Evolutionary conservation across 2,329 filamentous ascomycete species (phyloP), one percentile per base, ranked within the genome.

Genomic region (Ophiosphaerella narmari): DNA sequence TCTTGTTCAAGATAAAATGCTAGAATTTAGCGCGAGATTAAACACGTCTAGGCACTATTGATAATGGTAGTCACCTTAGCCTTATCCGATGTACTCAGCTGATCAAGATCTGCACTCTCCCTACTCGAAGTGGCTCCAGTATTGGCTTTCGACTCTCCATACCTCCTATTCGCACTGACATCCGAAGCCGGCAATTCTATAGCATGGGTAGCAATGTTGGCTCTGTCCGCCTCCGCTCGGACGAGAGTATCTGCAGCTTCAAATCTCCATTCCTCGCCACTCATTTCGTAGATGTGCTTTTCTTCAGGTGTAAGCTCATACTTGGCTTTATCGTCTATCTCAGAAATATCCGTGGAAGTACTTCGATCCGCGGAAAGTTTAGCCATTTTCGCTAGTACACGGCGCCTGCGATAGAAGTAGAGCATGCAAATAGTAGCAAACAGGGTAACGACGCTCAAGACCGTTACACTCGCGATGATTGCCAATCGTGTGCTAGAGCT

Each of bases 161-260:
- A 48, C 40, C 43, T 60, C 2, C 49, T 45, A 12, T 50, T 13
- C 11, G 46, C 31, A 7, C 36, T 31, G 16, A 55, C 46, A 23
- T 55, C 55, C 2, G 44, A 50, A 9, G 57, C 49, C n/a, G 57
- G 54, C 12, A 57, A 21, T 26, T 60, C 51, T 8, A 53, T 46
- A 14, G 50, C 49, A 26, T 43, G 39, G 24, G 40, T 31, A 12
- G 50, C 46, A 11, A 37, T 24, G 31, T 51, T 53, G 8, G 39
- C 44, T 32, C 46, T 33, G 43, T 60, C 57, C 11, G 54, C 57
- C 35, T 57, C 57, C 4, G 34, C 48, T 4, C 34, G 26, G 12
- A 60, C 35, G 1, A 39, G 5, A 3, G 40, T 50, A 32, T 53
- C 45, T 16, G 54, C 44, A 23, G 55, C 33, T 29, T 57, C 54